A percentile compares a stretch with the other conserved stretches of the same genome.
Conservation (phyloP, 495 filamentous ascomycete species). For the Hyaloscypha finlandica region DNA sequence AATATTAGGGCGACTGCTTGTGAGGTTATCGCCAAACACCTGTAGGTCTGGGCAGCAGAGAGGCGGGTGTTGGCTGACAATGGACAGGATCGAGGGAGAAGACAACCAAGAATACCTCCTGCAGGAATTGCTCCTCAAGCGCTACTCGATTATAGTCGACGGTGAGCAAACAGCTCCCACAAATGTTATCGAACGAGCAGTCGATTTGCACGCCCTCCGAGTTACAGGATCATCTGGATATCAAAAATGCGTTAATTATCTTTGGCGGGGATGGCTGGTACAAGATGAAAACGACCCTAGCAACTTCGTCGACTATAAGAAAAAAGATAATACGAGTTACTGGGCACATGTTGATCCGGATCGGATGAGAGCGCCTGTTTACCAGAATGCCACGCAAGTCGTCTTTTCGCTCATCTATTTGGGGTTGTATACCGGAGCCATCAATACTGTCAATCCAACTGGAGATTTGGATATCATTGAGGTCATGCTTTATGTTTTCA, state of each 20-base stretch:
- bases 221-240: conserved; percentile 93
- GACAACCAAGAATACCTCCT: conserved; percentile 75
- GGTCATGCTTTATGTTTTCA: conserved; percentile 84
- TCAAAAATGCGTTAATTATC: conserved; percentile 83
- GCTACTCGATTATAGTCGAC: conserved; percentile 78
- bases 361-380: conserved; percentile 86
- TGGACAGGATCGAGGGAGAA: conserved; percentile 74
- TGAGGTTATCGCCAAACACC: conserved; percentile 90
- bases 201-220: conserved; percentile 85
- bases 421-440: conserved; percentile 81
- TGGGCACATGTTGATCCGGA: conserved; percentile 87
- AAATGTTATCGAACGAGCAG: conserved; percentile 88
- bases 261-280: conserved; percentile 96
- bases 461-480: conserved; percentile 87
- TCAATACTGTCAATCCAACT: conserved; percentile 80
- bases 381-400: conserved; percentile 89
- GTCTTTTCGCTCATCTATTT: conserved; percentile 82
- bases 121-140: conserved; percentile 81
- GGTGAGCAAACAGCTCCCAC: conserved; percentile 69
- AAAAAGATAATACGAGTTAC: conserved; percentile 72
- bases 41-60: conserved; percentile 48
- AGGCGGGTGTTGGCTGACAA: conserved; percentile 10
- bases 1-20: conserved; percentile 77
- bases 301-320: conserved; percentile 79
- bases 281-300: conserved; percentile 89